Evolutionary conservation across 176 grass and related monocot genomes (phyloP).

Genomic region (Areca catechu): DNA sequence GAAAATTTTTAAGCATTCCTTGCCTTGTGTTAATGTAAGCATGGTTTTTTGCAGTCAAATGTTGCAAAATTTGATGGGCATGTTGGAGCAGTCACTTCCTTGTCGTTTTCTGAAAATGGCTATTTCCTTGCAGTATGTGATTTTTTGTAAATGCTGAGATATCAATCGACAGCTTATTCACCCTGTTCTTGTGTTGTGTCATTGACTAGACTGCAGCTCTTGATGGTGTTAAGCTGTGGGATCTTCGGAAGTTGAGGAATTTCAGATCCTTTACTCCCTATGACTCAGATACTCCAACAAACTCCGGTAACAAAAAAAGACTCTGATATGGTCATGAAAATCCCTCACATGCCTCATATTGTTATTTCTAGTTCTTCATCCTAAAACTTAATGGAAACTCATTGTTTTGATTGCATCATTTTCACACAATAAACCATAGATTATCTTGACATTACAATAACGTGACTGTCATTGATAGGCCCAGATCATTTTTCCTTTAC

Average conservation of each 20-base stretch:
- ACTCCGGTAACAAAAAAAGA: slow-evolving; percentile 48
- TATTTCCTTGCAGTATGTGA: slow-evolving; percentile 92
- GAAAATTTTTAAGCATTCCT: slow-evolving; percentile 5
- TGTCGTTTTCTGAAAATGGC: slow-evolving; percentile 99
- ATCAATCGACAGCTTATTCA: background rate
- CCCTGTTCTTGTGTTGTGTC: slow-evolving; percentile 9
- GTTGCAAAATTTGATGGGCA: slow-evolving; percentile 92
- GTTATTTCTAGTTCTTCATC: too few relatives aligned
- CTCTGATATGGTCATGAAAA: background rate
- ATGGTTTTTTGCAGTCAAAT: slow-evolving; percentile 48
- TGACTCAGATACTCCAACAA: slow-evolving; percentile 80
- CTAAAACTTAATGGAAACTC: too few relatives aligned
- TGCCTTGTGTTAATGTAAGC: slow-evolving; percentile 24
- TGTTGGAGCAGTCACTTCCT: slow-evolving; percentile 74
- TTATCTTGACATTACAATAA: too few relatives aligned
- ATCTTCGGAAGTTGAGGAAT: slow-evolving; percentile 96
- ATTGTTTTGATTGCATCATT: too few relatives aligned
- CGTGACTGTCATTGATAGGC: too few relatives aligned
- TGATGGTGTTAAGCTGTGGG: slow-evolving; percentile 99
- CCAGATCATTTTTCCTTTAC: too few relatives aligned
- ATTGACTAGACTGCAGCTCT: slow-evolving; percentile 66
- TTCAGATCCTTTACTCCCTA: slow-evolving; percentile 94
- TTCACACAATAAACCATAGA: too few relatives aligned
- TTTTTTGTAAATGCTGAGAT: slow-evolving; percentile 6
- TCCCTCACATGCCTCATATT: too few relatives aligned